Evolutionary conservation across 768 basidiomycete species (phyloP).

Genomic region (Xanthoconium purpureum): DNA sequence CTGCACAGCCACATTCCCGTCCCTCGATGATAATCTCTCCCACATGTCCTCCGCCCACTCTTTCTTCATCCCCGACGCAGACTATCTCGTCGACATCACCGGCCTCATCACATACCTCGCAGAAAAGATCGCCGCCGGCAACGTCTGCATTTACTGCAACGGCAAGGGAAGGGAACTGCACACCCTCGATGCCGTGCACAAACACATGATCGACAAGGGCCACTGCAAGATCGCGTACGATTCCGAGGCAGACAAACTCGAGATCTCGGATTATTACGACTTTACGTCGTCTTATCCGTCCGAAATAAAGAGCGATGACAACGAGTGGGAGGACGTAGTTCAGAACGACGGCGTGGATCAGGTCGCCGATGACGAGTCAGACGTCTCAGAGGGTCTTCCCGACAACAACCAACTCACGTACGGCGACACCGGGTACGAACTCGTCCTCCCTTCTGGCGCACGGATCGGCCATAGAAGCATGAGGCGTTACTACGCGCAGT

Average conservation of each 20-base stretch:
- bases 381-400: conserved; percentile 41
- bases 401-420: conserved; percentile 61
- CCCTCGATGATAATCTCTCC: conserved; percentile 62
- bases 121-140: conserved; percentile 91
- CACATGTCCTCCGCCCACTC: conserved; percentile 91
- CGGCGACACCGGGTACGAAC: conserved; percentile 80
- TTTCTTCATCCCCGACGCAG: conserved; percentile 94
- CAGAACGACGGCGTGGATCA: conserved; percentile 22
- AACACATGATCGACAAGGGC: conserved; percentile 94
- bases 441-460: conserved; percentile 89
- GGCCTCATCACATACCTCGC: conserved; percentile 86
- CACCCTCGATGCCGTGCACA: conserved; percentile 81
- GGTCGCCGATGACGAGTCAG: conserved; percentile 5
- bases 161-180: conserved; percentile 79
- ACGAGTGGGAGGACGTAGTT: conserved; percentile 37
- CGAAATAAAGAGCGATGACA: conserved; percentile 28
- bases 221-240: conserved; percentile 98
- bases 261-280: conserved; percentile 92
- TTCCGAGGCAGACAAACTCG: conserved; percentile 71
- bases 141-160: conserved; percentile 90
- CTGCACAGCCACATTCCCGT: conserved; percentile 54
- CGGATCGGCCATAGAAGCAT: conserved; percentile 91
- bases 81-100: conserved; percentile 79
- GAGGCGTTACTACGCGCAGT: conserved; percentile 83
- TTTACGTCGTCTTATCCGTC: conserved; percentile 78